phyloP scores from a whole-genome alignment of 176 grass and related monocot species.

The Eleusine coracana region DNA sequence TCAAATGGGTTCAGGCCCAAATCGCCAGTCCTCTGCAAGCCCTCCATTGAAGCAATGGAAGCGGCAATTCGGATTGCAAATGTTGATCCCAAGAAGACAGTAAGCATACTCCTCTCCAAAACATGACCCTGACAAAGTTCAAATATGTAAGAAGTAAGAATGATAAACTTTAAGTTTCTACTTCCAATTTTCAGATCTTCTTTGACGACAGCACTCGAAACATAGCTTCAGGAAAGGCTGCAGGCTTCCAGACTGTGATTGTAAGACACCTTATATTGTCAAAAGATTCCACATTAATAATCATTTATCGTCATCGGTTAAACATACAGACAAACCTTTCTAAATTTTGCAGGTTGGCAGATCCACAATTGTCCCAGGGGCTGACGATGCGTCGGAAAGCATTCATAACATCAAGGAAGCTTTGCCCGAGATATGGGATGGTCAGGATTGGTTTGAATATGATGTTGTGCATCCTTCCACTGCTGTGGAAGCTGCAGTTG shows the following conservation, averaged over 20 bases:
- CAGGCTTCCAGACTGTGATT: conserved; percentile 67
- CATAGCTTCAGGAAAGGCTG: conserved; percentile 68
- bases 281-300: neutral
- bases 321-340: neutral
- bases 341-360: conserved; percentile 60
- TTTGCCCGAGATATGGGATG: conserved; percentile 63
- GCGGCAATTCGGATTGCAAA: conserved; percentile 56
- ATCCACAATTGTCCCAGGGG: conserved; percentile 42
- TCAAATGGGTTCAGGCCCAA: conserved; percentile 31
- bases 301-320: neutral
- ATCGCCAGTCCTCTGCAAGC: conserved; percentile 66
- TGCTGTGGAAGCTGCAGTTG: conserved; percentile 34
- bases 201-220: conserved; percentile 72
- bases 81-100: conserved; percentile 57
- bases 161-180: neutral
- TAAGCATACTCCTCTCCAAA: conserved; percentile 16
- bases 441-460: conserved; percentile 20
- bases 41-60: conserved; percentile 67
- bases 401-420: conserved; percentile 78
- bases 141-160: neutral
- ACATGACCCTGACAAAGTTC: neutral
- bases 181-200: conserved; percentile 56
- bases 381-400: conserved; percentile 63
- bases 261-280: conserved; percentile 30
- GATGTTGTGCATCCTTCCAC: conserved; percentile 38